Evolutionary conservation across 2,329 filamentous ascomycete species (phyloP), one percentile per base, ranked within the genome.

Genomic region (Arthrobotrys sinensis): DNA sequence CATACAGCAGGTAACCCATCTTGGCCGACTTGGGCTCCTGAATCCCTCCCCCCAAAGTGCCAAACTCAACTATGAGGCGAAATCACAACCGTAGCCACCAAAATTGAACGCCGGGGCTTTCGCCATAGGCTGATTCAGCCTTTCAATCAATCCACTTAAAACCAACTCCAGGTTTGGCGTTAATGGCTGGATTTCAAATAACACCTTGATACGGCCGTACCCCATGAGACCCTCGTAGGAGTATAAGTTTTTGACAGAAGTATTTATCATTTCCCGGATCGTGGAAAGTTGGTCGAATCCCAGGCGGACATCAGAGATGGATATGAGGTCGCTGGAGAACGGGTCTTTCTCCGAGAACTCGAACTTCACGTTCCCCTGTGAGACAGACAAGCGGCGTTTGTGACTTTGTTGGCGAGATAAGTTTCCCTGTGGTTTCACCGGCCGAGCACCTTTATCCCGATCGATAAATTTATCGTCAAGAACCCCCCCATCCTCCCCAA

Each of bases 401-500:
- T 60, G 52, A 7, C 21, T 40, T 21, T 57, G 34, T 43, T 60
- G 55, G 6, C 36, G 6, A 4, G 36, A 6, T 6, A 12, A 10
- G 14, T 11, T n/a, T 3, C 34, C 19, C 10, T 60, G 55, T 1
- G 32, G 3, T 43, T 60, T 60, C 1, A 5, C 19, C 36, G 14
- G 36, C 1, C 55, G 16, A 28, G 55, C 10, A n/a, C 55, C 55
- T 28, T 43, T 60, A 7, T 60, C 55, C 19, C 55, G 8, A 28
- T 60, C 55, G 34, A 60, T 60, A 7, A 60, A 60, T 28, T 60
- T 60, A 28, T 60, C 55, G 1, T 60, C 55, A 14, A 60, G 36
- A n/a, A 60, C 7, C 11, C 55, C 55, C 16, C 36, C 55, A n/a
- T 19, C 55, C 36, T 60, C 55, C 28, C 34, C 55, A 10, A 60